phyloP scores from a whole-genome alignment of 495 filamentous ascomycete genomes.

The Aspergillus sclerotiicarbonarius region DNA sequence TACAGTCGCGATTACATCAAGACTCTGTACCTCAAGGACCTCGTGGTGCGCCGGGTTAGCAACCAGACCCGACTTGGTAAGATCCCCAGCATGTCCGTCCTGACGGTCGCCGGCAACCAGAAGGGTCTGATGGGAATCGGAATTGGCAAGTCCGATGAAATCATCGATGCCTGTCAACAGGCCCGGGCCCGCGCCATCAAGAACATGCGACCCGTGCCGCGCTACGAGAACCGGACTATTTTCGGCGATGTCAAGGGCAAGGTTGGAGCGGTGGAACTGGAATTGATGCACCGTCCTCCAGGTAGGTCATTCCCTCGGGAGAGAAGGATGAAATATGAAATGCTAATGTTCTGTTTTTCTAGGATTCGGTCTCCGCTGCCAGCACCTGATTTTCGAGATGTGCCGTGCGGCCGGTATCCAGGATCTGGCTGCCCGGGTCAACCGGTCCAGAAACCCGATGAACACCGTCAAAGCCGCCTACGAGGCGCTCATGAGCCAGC shows the following conservation, averaged over 20 bases:
- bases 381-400: conserved; percentile 90
- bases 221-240: conserved; percentile 90
- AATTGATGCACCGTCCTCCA: conserved; percentile 78
- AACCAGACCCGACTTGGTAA: conserved; percentile 98
- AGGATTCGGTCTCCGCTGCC: conserved; percentile 92
- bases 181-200: conserved; percentile 73
- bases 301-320: conserved; percentile 54
- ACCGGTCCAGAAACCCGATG: conserved; percentile 84
- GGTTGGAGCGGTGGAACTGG: conserved; percentile 76
- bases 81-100: conserved; percentile 64
- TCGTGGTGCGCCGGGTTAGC: conserved; percentile 69
- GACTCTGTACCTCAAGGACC: conserved; percentile 54
- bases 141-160: conserved; percentile 80
- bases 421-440: conserved; percentile 78
- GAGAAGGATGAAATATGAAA: background rate
- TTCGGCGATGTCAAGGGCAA: conserved; percentile 83
- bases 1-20: conserved; percentile 57
- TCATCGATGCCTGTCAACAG: conserved; percentile 58
- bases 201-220: conserved; percentile 80
- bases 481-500: conserved; percentile 77
- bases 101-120: conserved; percentile 79
- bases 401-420: conserved; percentile 76
- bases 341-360: conserved; percentile 5
- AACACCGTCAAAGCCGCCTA: conserved; percentile 92
- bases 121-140: conserved; percentile 86